Base-by-base conservation (phyloP, 2,329 filamentous ascomycete genomes). In the Cadophora gregata region DNA sequence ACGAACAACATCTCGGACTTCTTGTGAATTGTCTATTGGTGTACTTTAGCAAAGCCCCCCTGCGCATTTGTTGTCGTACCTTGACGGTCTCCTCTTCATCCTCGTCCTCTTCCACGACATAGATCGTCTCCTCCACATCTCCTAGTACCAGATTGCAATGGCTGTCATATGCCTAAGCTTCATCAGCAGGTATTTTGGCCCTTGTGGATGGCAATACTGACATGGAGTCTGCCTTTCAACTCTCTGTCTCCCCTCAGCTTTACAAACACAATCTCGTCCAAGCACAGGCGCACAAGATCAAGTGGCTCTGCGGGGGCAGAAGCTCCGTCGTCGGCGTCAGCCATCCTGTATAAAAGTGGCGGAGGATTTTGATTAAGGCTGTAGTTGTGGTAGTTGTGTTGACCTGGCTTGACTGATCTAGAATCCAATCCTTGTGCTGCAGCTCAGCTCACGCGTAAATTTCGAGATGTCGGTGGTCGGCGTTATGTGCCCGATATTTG, bases 1-100 rank as follows among this genome's bases (percentile, higher is more conserved):
- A 99, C 95, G 79, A 99, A 99, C 24, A 99, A 83, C 96, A 99
- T 99, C 79, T 98, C 96, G 51, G 93, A 96, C 80, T 97, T 96
- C 81, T 97, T 97, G 82, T 95, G 97, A 70, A 96, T 88, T 16
- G 94, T 97, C 92, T 97, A 70, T 33, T 56, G 42, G 24, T 19
- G 19, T 12, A 55, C 19, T 27, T 66, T 51, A 61, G 29, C 24
- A 55, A 24, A 19, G 62, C 38, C 25, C 60, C 36, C 19, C 38
- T 62, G 33, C 25, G 24, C 4, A 38, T 42, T 9, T 33, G 29
- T 31, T 10, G 29, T 45, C 83, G 72, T 77, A 94, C 92, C 84
- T 89, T 92, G 75, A 93, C 84, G 31, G 88, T 87, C 66, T 95
- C 90, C 66, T 91, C 89, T 25, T 93, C 91, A 19, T 90, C 88